Evolutionary conservation across 371 early-diverging fungal species (phyloP), one percentile per base, ranked within the genome.

Genomic region (Apophysomyces sp.): DNA sequence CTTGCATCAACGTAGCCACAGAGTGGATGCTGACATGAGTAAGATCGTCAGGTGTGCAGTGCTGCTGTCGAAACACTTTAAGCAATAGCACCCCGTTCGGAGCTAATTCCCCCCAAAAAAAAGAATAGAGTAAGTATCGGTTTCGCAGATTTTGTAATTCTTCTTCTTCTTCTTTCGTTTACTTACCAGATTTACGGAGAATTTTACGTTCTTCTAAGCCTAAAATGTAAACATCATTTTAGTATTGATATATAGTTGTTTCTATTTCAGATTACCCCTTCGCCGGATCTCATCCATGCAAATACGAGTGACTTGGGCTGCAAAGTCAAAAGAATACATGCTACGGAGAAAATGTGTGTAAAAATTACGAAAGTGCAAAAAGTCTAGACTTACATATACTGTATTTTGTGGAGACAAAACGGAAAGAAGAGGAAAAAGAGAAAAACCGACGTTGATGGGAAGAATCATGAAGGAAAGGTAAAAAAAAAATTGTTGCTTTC

Each of bases 1-100:
- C 77, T 41, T 73, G 77, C 80, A 80, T 80, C 61, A 80, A 57
- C n/a, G 77, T 77, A 9, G 80, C 80, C 13, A 80, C 77, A 6
- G 77, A 73, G 52, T 80, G 77, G 32, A 80, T 75, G 51, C 68
- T 67, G 37, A 75, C 71, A 44, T 62, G 63, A 0, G 56, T 36
- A 4, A 80, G 59, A 29, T 80, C 80, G 13, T 75, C 69, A 6
- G 61, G 55, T 11, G 66, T 66, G 52, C 73, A 80, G 3, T 66
- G 51, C 39, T 70, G 68, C 41, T 75, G 68, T 34, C 65, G 58
- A 61, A 80, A 75, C 5, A 80, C 76, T 58, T 77, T 77, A 52
- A 72, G 61, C 15, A 77, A 59, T 24, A 80, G 29, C 18, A 63
- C 76, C 52, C 67, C 77, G 54, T 73, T 75, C 11, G 76, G 77